phyloP scores from a whole-genome alignment of 768 basidiomycete species.

The Boletus reticulatus region DNA sequence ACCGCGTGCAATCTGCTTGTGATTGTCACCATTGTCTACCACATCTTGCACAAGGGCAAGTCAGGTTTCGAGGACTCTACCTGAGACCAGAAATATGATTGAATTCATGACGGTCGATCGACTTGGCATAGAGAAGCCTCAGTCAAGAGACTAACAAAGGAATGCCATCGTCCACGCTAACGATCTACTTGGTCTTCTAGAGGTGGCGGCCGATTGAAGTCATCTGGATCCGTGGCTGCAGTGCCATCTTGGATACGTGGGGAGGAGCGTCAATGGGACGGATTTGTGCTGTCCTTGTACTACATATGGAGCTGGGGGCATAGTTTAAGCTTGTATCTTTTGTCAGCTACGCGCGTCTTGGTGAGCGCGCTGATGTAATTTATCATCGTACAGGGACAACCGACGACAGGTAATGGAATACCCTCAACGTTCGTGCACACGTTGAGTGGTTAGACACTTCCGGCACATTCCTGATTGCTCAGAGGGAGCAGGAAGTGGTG shows the following conservation, averaged over 20 bases:
- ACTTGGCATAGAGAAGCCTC: not conserved
- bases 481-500: too few species aligned
- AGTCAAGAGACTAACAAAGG: not conserved
- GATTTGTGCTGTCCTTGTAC: too few species aligned
- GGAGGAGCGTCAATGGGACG: not conserved
- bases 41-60: not conserved
- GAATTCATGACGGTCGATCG: not conserved
- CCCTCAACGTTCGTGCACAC: too few species aligned
- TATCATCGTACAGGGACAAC: too few species aligned
- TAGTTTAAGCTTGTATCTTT: too few species aligned
- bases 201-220: not conserved
- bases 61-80: not conserved
- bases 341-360: too few species aligned
- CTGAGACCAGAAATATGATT: not conserved
- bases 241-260: not conserved
- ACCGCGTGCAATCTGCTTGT: constrained; percentile 25
- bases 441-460: too few species aligned
- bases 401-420: too few species aligned
- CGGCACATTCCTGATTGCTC: too few species aligned
- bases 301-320: too few species aligned
- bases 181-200: not conserved
- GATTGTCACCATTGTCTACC: constrained; percentile 20
- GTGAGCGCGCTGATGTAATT: too few species aligned
- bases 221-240: not conserved
- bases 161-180: too few species aligned